A percentile compares a stretch with the other conserved stretches of the same genome.
Evolutionary conservation across 2,329 filamentous ascomycete genomes (phyloP).

Genomic region (Emmonsiellopsis sp.): DNA sequence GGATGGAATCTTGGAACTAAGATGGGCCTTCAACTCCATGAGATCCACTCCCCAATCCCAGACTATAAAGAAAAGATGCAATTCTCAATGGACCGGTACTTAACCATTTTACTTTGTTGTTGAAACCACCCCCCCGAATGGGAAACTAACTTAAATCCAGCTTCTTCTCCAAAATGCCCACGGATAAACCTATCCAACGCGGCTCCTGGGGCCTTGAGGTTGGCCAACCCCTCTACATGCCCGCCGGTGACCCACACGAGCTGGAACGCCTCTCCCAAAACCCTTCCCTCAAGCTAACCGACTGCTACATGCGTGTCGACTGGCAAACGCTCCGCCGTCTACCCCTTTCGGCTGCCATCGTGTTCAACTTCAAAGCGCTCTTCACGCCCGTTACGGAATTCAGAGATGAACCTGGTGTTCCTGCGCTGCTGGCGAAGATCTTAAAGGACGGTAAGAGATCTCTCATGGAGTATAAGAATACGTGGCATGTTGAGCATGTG

Average conservation of each 20-base stretch:
- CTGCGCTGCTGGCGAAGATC: conserved; percentile 58
- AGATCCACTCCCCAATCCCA: conserved; percentile 66
- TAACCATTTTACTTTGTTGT: neutral
- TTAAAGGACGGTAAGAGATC: conserved; percentile 61
- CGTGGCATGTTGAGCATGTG: conserved; percentile 69
- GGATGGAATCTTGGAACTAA: conserved; percentile 73
- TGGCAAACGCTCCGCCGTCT: conserved; percentile 80
- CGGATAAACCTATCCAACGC: conserved; percentile 67
- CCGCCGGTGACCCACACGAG: conserved; percentile 58
- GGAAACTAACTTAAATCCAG: conserved; percentile 30
- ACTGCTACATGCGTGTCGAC: conserved; percentile 66
- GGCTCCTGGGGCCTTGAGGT: conserved; percentile 78
- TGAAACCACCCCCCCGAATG: neutral
- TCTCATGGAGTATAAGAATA: conserved; percentile 72
- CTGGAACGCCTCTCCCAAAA: conserved; percentile 51
- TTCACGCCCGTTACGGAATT: conserved; percentile 69
- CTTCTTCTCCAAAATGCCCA: conserved; percentile 72
- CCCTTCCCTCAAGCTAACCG: conserved; percentile 45
- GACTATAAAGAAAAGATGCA: conserved; percentile 85
- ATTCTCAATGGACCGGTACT: conserved; percentile 72
- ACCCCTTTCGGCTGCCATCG: conserved; percentile 63
- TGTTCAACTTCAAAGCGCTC: conserved; percentile 83
- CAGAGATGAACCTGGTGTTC: conserved; percentile 62
- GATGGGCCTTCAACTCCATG: conserved; percentile 59
- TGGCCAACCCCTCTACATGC: conserved; percentile 65